phyloP scores from a whole-genome alignment of 345 rosid genomes.

The Kernera saxatilis region DNA sequence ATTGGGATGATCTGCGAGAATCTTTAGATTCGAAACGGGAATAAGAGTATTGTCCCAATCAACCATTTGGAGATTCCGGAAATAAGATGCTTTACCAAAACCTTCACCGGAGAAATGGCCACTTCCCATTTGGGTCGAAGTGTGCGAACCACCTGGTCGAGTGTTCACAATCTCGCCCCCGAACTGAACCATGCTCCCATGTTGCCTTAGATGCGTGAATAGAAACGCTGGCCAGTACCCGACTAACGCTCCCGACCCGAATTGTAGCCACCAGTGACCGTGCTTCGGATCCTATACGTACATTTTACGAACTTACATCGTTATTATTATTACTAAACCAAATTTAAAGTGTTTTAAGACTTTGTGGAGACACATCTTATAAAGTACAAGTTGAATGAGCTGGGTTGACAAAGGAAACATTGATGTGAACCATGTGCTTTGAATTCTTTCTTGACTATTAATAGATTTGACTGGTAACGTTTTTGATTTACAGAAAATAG shows the following conservation, averaged over 20 bases:
- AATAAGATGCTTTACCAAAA: slow-evolving; percentile 85
- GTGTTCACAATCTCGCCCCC: slow-evolving; percentile 94
- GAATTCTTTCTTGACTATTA: background rate
- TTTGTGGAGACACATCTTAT: slow-evolving; percentile 9
- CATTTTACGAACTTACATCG: background rate
- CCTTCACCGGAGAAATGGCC: slow-evolving; percentile 96
- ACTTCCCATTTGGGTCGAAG: slow-evolving; percentile 93
- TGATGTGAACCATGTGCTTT: slow-evolving; percentile 27
- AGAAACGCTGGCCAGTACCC: slow-evolving; percentile 93
- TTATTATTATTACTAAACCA: background rate
- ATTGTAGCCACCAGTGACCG: slow-evolving; percentile 99
- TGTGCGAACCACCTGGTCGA: slow-evolving; percentile 67
- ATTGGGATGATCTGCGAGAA: slow-evolving; percentile 79
- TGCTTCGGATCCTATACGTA: slow-evolving; percentile 87
- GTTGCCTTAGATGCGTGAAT: slow-evolving; percentile 73
- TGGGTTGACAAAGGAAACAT: slow-evolving; percentile 17
- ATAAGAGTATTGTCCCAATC: slow-evolving; percentile 90
- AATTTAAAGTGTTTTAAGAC: background rate
- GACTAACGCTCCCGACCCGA: slow-evolving; percentile 80
- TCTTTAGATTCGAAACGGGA: slow-evolving; percentile 61
- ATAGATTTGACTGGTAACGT: background rate
- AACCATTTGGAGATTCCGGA: slow-evolving; percentile 77
- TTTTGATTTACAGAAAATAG: background rate
- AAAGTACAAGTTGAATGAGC: slow-evolving; percentile 10
- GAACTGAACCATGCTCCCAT: slow-evolving; percentile 91